Base-by-base conservation (phyloP, 495 filamentous ascomycete species). In the Trichoderma virens region DNA sequence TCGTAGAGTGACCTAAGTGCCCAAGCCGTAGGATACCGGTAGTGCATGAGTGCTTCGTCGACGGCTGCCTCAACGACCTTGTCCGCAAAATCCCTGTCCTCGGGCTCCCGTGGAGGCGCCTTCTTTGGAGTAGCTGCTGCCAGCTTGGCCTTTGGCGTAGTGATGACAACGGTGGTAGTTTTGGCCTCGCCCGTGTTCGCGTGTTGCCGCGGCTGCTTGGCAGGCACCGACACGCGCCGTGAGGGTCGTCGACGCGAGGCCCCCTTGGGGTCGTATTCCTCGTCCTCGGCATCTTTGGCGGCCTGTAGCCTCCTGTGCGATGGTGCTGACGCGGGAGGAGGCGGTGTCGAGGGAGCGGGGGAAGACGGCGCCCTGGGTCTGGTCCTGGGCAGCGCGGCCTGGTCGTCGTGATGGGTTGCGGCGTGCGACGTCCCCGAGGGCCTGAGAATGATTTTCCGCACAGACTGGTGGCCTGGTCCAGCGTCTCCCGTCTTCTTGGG, bases 21-120 rank as follows among this genome's bases (percentile, higher is more conserved):
- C 71, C 75, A 85, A 7, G 82, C 81, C 20, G 82, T 85, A 60
- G 82, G 82, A 65, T 80, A 82, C 51, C 80, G 76, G 54, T 70
- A 75, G 65, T 76, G 72, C 47, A 68, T 64, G 32, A 85, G 68
- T 20, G 82, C 81, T 63, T 81, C 76, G 34, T 83, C 76, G 1
- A 83, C 78, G 6, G 81, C 80, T 39, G 64, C 62, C 66, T 76
- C 75, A 13, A 80, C 74, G 32, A 78, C 72, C 51, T 67, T 71
- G 60, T 75, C 74, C 6, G 72, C 64, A 18, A 73, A 56, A 45
- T 77, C 74, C 60, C 68, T 75, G 39, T 67, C 64, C 6, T 74
- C 34, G 3, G 59, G 30, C 31, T 61, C 59, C 20, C 31, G 59
- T 4, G 13, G 61, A 27, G 9, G 61, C 38, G 18, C 34, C 8